These are phyloP conservation scores for Cadophora sp. DNA, from an alignment of 2,329 filamentous ascomycete species.

Conservation along the genomic window DNA sequence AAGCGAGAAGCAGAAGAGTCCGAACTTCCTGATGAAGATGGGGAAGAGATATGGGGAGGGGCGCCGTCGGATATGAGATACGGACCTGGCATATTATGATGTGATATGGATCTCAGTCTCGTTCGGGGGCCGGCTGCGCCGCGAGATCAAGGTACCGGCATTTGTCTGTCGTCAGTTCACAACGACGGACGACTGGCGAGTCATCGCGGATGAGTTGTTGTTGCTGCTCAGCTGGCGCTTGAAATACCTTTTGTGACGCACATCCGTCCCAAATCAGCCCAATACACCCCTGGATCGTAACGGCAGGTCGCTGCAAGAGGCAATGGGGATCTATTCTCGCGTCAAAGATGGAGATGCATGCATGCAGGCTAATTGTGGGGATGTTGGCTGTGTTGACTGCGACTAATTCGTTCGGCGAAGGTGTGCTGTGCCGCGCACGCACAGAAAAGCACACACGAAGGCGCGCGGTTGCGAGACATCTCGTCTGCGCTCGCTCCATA, in stretches of 20 bases:
- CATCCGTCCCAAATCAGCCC: slow-evolving; percentile 8
- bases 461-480: slow-evolving; percentile 28
- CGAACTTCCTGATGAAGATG: slow-evolving; percentile 3
- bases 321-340: slow-evolving; percentile 20
- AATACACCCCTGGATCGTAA: slow-evolving; percentile 4
- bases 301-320: slow-evolving; percentile 17
- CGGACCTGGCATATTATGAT: not conserved
- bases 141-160: slow-evolving; percentile 12
- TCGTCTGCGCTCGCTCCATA: slow-evolving; percentile 9
- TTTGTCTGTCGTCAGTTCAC: slow-evolving; percentile 1
- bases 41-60: not conserved
- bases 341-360: slow-evolving; percentile 18
- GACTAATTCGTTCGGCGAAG: slow-evolving; percentile 7
- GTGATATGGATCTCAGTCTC: not conserved
- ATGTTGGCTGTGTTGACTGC: slow-evolving; percentile 10
- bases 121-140: slow-evolving; percentile 8
- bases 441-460: slow-evolving; percentile 18
- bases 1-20: slow-evolving; percentile 7
- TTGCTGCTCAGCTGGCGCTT: slow-evolving; percentile 17
- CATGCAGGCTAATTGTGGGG: slow-evolving; percentile 16
- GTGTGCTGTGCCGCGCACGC: slow-evolving; percentile 28
- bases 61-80: slow-evolving; percentile 5
- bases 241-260: slow-evolving; percentile 21
- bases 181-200: slow-evolving; percentile 10
- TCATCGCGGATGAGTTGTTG: slow-evolving; percentile 14